Evolutionary conservation across 129 eudicot species (phyloP), one percentile per base, ranked within the genome.

Genomic region (Oenanthe sinensis): DNA sequence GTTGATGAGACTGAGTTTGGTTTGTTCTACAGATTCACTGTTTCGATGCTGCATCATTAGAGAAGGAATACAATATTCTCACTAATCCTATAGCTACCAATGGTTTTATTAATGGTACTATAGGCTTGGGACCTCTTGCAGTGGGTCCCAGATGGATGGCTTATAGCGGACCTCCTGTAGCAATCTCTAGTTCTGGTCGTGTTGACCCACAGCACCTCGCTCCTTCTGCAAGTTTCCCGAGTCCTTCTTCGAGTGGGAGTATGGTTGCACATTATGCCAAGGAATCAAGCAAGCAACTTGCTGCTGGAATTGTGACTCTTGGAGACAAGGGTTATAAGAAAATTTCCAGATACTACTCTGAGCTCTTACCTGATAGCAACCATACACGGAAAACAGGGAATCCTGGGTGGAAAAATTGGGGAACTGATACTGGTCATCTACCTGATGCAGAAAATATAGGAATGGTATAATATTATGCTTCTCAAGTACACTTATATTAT

Each of bases 111-210:
- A 87, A 83, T 84, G 92, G 86, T 75, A 79, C 84, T 58, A 83
- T 90, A 30, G 97, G 98, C 36, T 52, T 85, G 77, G 98, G 98
- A 20, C 98, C 97, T 24, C 91, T 94, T 77, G 98, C 97, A 52
- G 86, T 94, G 76, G 98, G 98, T 62, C 86, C 97, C 33, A 87
- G 97, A 79, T 94, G 96, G 98, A 82, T 94, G 81, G 98, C 98
- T n/a, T 94, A 94, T 74, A 91, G 96, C 82, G 97, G 97, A 30
- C 86, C 91, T 83, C 85, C 82, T 50, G 90, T 90, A 46, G 81
- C 87, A 36, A 62, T 80, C 26, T 86, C 93, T 62, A 85, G 85
- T 79, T 77, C 91, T 20, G 86, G 91, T 6, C 89, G 91, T 74
- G 96, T 94, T 73, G 90, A 81, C 49, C 98, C 98, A 43, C 97